These are phyloP conservation scores for Prototheca cutis DNA, from an alignment of 163 green algal species.

Conservation along the genomic window DNA sequence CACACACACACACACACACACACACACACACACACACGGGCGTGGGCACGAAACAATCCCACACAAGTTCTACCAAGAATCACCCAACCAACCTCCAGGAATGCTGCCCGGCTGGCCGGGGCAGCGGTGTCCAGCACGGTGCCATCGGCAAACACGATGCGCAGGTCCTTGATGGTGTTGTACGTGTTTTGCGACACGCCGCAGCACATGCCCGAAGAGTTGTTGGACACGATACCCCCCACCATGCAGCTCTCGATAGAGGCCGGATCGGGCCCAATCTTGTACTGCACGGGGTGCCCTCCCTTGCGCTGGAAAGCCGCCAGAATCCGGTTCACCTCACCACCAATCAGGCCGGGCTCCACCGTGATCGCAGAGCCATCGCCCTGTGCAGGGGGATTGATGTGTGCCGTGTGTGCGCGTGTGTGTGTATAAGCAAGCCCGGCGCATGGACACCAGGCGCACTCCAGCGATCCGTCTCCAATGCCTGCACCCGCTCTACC, in stretches of 20 bases:
- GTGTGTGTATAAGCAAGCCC: too few species aligned
- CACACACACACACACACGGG: too few species aligned
- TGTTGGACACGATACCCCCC: conserved; percentile 93
- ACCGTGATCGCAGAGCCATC: conserved; percentile 86
- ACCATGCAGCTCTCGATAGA: conserved; percentile 97
- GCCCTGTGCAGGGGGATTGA: conserved; percentile 60
- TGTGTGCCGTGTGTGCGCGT: too few species aligned
- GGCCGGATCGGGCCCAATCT: conserved; percentile 92
- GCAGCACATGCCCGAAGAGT: conserved; percentile 96
- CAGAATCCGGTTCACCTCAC: conserved; percentile 91
- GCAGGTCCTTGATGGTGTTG: conserved; percentile 81
- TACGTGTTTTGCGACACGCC: conserved; percentile 88
- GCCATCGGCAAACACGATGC: conserved; percentile 86
- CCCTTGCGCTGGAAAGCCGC: conserved; percentile 59
- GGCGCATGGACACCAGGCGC: too few species aligned
- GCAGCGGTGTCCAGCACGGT: conserved; percentile 90
- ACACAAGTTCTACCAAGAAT: too few species aligned
- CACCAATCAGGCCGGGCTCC: conserved; percentile 87
- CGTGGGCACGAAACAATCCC: too few species aligned
- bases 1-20: too few species aligned
- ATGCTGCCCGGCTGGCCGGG: conserved; percentile 47
- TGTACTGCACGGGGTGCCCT: conserved; percentile 84
- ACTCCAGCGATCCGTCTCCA: neutral
- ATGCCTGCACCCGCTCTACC: neutral
- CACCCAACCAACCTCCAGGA: conserved; percentile 45